A percentile compares a stretch with the other conserved stretches of the same genome.
These are phyloP conservation scores for Colletotrichum sp. DNA, from an alignment of 2,329 filamentous ascomycete species.

Conservation along the genomic window DNA sequence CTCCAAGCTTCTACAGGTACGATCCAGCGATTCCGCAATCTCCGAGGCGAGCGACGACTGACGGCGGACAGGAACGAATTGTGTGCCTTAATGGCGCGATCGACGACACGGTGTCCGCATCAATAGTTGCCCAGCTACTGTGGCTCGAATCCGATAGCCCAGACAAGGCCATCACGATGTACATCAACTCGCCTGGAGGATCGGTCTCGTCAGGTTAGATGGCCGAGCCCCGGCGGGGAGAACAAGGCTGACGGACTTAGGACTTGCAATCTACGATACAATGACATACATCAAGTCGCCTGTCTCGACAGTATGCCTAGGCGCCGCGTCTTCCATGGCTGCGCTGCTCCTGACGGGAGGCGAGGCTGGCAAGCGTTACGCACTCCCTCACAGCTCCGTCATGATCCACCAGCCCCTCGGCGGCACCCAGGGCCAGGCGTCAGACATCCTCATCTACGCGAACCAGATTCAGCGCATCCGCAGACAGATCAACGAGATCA, in stretches of 20 bases:
- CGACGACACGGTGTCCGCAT: constrained; percentile 89
- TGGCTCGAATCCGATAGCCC: constrained; percentile 98
- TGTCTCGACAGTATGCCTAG: constrained; percentile 93
- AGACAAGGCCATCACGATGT: constrained; percentile 93
- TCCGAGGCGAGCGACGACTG: constrained; percentile 21
- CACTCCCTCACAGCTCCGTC: constrained; percentile 89
- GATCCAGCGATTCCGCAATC: constrained; percentile 2
- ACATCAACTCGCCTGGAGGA: constrained; percentile 96
- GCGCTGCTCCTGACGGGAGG: constrained; percentile 87
- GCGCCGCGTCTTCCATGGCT: constrained; percentile 95
- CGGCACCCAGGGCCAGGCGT: constrained; percentile 67
- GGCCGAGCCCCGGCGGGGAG: not conserved
- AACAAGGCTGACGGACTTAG: constrained; percentile 30
- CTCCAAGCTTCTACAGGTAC: constrained; percentile 77
- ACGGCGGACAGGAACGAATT: constrained; percentile 75
- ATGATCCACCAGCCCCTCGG: constrained; percentile 98
- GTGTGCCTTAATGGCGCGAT: constrained; percentile 92
- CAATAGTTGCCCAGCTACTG: constrained; percentile 92
- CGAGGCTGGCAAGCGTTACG: constrained; percentile 82
- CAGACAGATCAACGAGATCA: constrained; percentile 88
- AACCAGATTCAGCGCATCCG: constrained; percentile 93
- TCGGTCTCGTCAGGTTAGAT: constrained; percentile 74
- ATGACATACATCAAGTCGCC: constrained; percentile 96
- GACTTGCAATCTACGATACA: constrained; percentile 94
- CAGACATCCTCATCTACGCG: constrained; percentile 94